Percentiles rank a stretch among this genome's conserved stretches.
These are phyloP conservation scores for Talaromyces sp. DNA, from an alignment of 2,329 filamentous ascomycete species.

Conservation along the genomic window DNA sequence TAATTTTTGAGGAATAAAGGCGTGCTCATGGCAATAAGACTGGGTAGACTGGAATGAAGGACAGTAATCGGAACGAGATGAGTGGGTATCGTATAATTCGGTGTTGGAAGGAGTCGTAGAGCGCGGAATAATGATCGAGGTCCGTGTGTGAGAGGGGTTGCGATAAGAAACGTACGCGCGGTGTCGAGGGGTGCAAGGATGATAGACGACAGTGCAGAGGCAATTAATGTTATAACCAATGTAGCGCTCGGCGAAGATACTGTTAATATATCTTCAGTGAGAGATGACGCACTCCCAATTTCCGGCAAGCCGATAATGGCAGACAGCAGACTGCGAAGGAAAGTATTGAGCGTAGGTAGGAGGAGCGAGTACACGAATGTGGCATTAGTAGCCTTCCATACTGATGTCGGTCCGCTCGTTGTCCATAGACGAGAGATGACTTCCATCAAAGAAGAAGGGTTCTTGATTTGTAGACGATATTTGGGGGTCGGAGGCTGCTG, in stretches of 20 bases:
- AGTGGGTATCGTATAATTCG: slow-evolving; percentile 64
- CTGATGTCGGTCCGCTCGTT: slow-evolving; percentile 82
- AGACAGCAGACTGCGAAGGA: slow-evolving; percentile 85
- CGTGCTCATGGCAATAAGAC: slow-evolving; percentile 74
- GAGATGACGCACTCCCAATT: slow-evolving; percentile 53
- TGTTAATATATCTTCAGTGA: slow-evolving; percentile 70
- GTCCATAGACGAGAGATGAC: slow-evolving; percentile 85
- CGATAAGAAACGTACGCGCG: slow-evolving; percentile 78
- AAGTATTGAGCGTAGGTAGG: slow-evolving; percentile 83
- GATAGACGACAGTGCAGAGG: slow-evolving; percentile 69
- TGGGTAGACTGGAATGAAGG: slow-evolving; percentile 79
- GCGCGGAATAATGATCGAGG: slow-evolving; percentile 75
- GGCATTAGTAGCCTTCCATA: slow-evolving; percentile 91
- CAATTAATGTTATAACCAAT: slow-evolving; percentile 66
- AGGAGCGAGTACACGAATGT: slow-evolving; percentile 90
- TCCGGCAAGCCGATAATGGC: slow-evolving; percentile 89
- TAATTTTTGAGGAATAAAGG: slow-evolving; percentile 84
- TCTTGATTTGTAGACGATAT: slow-evolving; percentile 68
- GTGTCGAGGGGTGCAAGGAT: slow-evolving; percentile 84
- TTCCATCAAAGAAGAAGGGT: slow-evolving; percentile 77
- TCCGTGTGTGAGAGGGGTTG: slow-evolving; percentile 72
- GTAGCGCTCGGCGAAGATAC: slow-evolving; percentile 80
- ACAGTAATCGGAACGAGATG: slow-evolving; percentile 77
- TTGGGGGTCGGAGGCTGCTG: slow-evolving; percentile 40
- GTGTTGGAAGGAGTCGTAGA: slow-evolving; percentile 72